Evolutionary conservation across 192 early-diverging fungal genomes (phyloP).

Genomic region (Coemansia sp.): DNA sequence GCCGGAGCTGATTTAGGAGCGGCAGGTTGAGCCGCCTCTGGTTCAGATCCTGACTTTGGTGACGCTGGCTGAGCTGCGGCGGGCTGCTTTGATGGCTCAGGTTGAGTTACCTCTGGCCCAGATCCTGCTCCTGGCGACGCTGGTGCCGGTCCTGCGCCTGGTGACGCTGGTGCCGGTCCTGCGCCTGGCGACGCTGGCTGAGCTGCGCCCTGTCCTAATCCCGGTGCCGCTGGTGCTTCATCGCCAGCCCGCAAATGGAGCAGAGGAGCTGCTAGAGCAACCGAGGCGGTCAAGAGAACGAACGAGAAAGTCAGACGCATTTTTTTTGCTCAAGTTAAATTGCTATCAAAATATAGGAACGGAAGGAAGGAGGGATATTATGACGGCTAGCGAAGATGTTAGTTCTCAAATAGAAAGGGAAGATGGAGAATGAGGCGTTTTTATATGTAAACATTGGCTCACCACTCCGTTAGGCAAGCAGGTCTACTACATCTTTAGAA

Average conservation of each 20-base stretch:
- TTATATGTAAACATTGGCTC: neutral
- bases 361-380: neutral
- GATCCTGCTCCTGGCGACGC: constrained; percentile 4
- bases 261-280: constrained; percentile 14
- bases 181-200: too few species aligned
- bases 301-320: constrained; percentile 16
- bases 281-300: constrained; percentile 10
- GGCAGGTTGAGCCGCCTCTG: too few species aligned
- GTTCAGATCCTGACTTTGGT: too few species aligned
- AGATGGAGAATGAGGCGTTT: neutral
- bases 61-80: too few species aligned
- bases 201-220: too few species aligned
- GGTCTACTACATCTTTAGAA: neutral
- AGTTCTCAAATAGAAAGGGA: neutral
- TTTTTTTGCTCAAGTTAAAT: neutral
- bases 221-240: neutral
- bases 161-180: neutral
- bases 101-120: neutral
- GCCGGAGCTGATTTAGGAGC: neutral
- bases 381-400: neutral
- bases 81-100: too few species aligned
- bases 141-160: neutral
- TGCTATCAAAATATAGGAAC: neutral
- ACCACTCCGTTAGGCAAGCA: neutral
- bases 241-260: constrained; percentile 1